Base-by-base conservation (phyloP, 1,284 basidiomycete species). In the Rhodotorula sp. region DNA sequence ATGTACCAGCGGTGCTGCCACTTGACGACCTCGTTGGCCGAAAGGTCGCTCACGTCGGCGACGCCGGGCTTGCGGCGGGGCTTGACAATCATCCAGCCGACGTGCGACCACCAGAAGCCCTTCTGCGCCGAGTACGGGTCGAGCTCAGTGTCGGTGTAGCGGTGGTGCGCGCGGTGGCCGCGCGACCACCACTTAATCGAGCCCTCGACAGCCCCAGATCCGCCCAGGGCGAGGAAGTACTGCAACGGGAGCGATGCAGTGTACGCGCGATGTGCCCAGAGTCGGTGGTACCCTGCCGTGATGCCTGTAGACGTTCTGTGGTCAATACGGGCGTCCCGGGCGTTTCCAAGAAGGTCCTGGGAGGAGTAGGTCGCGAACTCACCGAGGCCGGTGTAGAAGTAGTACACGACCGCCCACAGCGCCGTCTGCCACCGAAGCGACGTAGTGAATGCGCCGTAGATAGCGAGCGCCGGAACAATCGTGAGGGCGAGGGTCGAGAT, bases 61-160 rank as follows among this genome's bases (percentile, higher is more conserved):
- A 90, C 88, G 80, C 93, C 94, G 50, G 92, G 92, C 81, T 87
- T 91, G 74, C 90, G 87, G 66, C 92, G 88, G 61, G 94, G 92
- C 84, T 94, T 94, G 82, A 96, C 78, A 76, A 96, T 80, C 90
- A 96, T 94, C 94, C 94, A 97, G 58, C 92, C 93, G 73, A 95
- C 84, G 80, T 96, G 94, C 1, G 91, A 88, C 84, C 87, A 84
- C 79, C 82, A 83, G 79, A 85, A 84, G 36, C 94, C 94, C 79
- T 89, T 88, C 83, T 93, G 90, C 7, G 94, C 92, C 73, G 91
- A 90, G 84, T 96, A 97, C 1, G 93, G 94, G 84, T 96, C 93
- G 72, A 97, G 89, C 70, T 94, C 91, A 78, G 94, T 96, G 83
- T 97, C 94, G 80, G 93, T 96, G 85, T 96, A 95, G 64, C 92